Conservation (phyloP, 2,329 filamentous ascomycete genomes). For the Epichloe elymi region DNA sequence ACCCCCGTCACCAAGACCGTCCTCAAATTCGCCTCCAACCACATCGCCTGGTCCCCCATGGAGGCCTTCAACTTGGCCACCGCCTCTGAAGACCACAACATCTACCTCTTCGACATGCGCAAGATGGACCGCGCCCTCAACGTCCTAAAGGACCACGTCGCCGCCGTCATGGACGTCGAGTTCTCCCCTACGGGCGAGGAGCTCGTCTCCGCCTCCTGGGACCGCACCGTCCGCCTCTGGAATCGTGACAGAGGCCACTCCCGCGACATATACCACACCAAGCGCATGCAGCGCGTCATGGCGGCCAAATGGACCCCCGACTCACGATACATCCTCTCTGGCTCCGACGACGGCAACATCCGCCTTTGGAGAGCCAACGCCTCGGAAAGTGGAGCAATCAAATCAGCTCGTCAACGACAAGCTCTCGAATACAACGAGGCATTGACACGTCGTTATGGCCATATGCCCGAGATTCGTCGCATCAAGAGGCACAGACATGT, state of each 20-base stretch:
- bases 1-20: conserved; percentile 72
- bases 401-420: conserved; percentile 71
- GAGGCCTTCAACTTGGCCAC: conserved; percentile 91
- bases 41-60: conserved; percentile 89
- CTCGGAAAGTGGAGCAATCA: conserved; percentile 70
- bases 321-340: conserved; percentile 76
- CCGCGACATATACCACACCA: conserved; percentile 91
- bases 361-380: conserved; percentile 82
- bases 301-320: conserved; percentile 77
- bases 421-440: conserved; percentile 87
- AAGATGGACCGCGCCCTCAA: conserved; percentile 81
- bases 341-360: conserved; percentile 83
- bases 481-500: conserved; percentile 87
- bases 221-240: conserved; percentile 81
- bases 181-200: conserved; percentile 92
- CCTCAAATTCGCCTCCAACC: conserved; percentile 71
- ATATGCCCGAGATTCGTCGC: conserved; percentile 91
- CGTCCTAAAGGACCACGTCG: conserved; percentile 77
- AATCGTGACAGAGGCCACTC: conserved; percentile 68
- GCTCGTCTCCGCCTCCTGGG: conserved; percentile 74
- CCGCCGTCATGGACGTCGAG: conserved; percentile 90
- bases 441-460: conserved; percentile 68
- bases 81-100: conserved; percentile 89
- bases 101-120: conserved; percentile 81
- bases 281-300: conserved; percentile 94